A percentile compares a stretch with the other conserved stretches of the same genome.
These are phyloP conservation scores for Arthroderma sp. DNA, from an alignment of 2,329 filamentous ascomycete species.

Conservation along the genomic window DNA sequence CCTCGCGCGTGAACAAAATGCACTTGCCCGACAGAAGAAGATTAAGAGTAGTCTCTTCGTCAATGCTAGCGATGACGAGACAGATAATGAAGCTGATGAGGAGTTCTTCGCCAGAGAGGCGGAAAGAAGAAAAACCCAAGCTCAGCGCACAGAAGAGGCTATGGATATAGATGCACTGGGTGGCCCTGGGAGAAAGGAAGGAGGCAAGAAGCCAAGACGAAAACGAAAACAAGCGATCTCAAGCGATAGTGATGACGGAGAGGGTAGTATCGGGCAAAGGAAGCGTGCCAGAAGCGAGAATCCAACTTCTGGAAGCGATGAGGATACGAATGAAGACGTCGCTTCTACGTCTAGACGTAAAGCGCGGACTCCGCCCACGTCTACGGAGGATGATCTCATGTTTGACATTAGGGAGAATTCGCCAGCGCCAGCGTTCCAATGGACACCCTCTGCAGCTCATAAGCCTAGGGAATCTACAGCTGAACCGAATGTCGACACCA, in stretches of 20 bases:
- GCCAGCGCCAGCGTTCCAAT: slow-evolving; percentile 3
- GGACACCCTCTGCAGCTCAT: not conserved
- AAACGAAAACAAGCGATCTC: slow-evolving; percentile 6
- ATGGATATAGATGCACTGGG: slow-evolving; percentile 29
- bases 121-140: slow-evolving; percentile 48
- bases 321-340: slow-evolving; percentile 12
- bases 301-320: not conserved
- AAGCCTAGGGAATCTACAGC: not conserved
- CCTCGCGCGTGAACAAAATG: slow-evolving; percentile 50
- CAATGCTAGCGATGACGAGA: slow-evolving; percentile 74
- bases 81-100: slow-evolving; percentile 59
- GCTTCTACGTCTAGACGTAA: slow-evolving; percentile 6
- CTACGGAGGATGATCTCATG: slow-evolving; percentile 23
- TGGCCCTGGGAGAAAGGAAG: slow-evolving; percentile 14
- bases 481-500: not conserved
- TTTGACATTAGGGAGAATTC: slow-evolving; percentile 20
- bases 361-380: slow-evolving; percentile 18
- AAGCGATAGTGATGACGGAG: slow-evolving; percentile 10
- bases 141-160: slow-evolving; percentile 38
- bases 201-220: slow-evolving; percentile 8
- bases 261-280: not conserved
- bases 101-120: slow-evolving; percentile 72
- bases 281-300: slow-evolving; percentile 5
- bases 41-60: slow-evolving; percentile 81
- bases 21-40: slow-evolving; percentile 63